phyloP scores from a whole-genome alignment of 2,329 filamentous ascomycete species.

The Capronia epimyces region DNA sequence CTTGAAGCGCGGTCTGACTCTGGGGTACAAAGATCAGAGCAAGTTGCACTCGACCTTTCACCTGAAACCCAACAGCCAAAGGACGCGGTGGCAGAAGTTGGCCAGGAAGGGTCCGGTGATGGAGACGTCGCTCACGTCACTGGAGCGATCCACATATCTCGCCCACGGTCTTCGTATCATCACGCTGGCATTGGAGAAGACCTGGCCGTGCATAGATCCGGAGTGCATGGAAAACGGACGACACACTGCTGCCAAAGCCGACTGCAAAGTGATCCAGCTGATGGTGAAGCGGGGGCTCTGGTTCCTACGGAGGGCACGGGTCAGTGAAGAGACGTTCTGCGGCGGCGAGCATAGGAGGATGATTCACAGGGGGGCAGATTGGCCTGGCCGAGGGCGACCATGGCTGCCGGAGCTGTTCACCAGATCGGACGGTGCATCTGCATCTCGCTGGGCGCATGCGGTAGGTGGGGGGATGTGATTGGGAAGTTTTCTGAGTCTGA shows the following conservation, averaged over 20 bases:
- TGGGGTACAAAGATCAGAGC: not conserved
- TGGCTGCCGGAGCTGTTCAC: not conserved
- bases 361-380: not conserved
- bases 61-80: not conserved
- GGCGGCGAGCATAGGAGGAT: not conserved
- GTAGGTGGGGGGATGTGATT: too few species aligned
- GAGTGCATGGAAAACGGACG: not conserved
- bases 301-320: not conserved
- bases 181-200: conserved; percentile 6
- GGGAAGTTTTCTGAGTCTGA: too few species aligned
- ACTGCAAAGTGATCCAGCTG: conserved; percentile 1
- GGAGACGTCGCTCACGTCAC: not conserved
- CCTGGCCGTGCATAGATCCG: conserved; percentile 1
- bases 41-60: not conserved
- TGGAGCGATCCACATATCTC: conserved; percentile 8
- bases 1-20: not conserved
- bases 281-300: conserved; percentile 2
- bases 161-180: conserved; percentile 3
- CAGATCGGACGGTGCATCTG: too few species aligned
- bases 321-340: not conserved
- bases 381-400: not conserved
- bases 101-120: not conserved
- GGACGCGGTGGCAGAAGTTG: not conserved
- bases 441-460: too few species aligned
- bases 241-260: conserved; percentile 1